phyloP scores from a whole-genome alignment of 208 protist genomes.

The Polymyxa betae region DNA sequence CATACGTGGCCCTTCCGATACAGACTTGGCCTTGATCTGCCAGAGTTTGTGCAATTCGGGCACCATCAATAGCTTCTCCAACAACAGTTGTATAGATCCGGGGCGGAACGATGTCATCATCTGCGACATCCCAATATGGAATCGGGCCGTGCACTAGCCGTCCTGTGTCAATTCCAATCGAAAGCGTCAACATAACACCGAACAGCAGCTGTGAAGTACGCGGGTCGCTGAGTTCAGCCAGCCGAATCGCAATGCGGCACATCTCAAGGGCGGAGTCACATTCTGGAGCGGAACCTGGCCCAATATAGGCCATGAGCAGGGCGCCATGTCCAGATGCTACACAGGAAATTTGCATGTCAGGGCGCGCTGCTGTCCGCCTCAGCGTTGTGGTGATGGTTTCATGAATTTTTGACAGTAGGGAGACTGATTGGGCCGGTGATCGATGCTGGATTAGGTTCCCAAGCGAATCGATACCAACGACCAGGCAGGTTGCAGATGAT shows the following conservation, averaged over 20 bases:
- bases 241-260: not conserved
- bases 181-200: slow-evolving; percentile 27
- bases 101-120: not conserved
- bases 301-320: not conserved
- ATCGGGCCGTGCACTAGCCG: not conserved
- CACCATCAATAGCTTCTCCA: slow-evolving; percentile 18
- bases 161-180: slow-evolving; percentile 15
- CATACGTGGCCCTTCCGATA: not conserved
- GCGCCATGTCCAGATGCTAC: not conserved
- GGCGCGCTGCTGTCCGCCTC: not conserved
- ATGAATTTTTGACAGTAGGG: slow-evolving; percentile 1
- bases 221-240: slow-evolving; percentile 20
- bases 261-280: not conserved
- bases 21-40: not conserved
- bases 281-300: not conserved
- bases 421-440: not conserved
- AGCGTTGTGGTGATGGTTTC: slow-evolving; percentile 12
- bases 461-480: slow-evolving; percentile 8
- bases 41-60: not conserved
- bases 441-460: slow-evolving; percentile 22
- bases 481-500: not conserved
- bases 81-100: not conserved
- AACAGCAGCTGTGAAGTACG: not conserved
- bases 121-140: slow-evolving; percentile 2
- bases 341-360: not conserved